Evolutionary conservation across 768 basidiomycete species (phyloP), one percentile per base, ranked within the genome.

Genomic region (Podaxis pistillaris): DNA sequence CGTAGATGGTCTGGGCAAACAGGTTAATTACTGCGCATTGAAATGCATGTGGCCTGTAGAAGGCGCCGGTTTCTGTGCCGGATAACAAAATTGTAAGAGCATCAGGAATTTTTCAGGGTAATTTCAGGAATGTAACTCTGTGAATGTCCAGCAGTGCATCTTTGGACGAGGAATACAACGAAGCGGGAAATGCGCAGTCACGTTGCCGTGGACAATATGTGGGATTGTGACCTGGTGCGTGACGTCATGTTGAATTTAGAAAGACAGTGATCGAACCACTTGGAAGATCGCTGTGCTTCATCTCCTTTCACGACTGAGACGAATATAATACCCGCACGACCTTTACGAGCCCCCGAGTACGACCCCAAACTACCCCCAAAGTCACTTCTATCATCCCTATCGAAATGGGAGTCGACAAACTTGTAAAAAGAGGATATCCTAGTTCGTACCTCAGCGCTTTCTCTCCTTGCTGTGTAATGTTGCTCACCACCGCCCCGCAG

Each of bases 381-480:
- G 7, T 28, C n/a, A 12, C 24, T 28, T 30, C 58, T 24, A 40
- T 22, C 50, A 26, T 38, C 22, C 11, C 17, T 40, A 53, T 36
- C 37, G 59, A 38, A 26, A 65, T 65, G 65, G 52, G 52, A 5
- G 47, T 63, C 19, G 65, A 63, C 40, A 52, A 6, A 15, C 1
- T 50, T 30, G 60, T 66, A 17, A 56, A 50, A 51, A 60, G 58
- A 30, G 37, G 52, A 24, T 63, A 66, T 44, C 65, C 65, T 4
- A 56, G 65, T 66, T 19, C 44, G 65, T 57, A 50, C n/a, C 9
- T 26, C 49, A 12, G 11, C 12, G 13, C 33, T 44, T 56, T 33
- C 9, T 40, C 22, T n/a, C 11, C 13, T 26, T 22, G 13, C 12
- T 28, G n/a, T 4, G n/a, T 19, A 4, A 5, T 38, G 5, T 9